Percentiles rank a stretch among this genome's conserved stretches.
Evolutionary conservation across 2,329 filamentous ascomycete genomes (phyloP).

Genomic region (Emergomyces africanus): DNA sequence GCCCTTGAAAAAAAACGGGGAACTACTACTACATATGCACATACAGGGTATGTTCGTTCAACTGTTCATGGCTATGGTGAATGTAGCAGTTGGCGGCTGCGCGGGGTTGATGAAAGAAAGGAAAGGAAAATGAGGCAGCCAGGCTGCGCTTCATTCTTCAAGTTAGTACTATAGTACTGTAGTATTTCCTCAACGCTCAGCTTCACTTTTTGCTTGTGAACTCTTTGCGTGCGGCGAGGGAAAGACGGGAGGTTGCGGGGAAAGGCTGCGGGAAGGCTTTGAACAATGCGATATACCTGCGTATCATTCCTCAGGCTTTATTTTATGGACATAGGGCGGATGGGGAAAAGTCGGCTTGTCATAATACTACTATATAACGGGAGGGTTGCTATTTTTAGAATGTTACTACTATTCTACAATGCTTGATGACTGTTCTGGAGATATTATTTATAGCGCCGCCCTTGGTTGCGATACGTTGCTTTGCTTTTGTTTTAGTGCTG

Average conservation of each 20-base stretch:
- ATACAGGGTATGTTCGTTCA: neutral
- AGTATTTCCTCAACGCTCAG: neutral
- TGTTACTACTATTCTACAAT: neutral
- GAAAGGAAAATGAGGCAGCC: neutral
- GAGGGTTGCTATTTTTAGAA: neutral
- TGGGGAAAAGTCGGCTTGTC: neutral
- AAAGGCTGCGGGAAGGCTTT: neutral
- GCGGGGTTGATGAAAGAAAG: no score
- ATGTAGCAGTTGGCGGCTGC: no score
- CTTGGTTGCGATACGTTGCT: neutral
- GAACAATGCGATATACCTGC: neutral
- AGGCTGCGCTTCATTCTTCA: neutral
- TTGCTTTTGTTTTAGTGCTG: neutral
- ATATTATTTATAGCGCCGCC: neutral
- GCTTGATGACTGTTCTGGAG: neutral
- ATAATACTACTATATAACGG: neutral
- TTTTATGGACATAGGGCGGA: neutral
- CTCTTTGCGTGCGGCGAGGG: neutral
- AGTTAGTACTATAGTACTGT: neutral
- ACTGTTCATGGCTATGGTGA: no score
- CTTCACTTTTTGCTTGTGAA: neutral
- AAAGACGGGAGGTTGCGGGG: accelerated
- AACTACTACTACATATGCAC: neutral
- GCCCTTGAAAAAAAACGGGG: neutral
- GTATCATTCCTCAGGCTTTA: neutral